Evolutionary conservation across 2,329 filamentous ascomycete species (phyloP), one percentile per base, ranked within the genome.

Genomic region (Cryphonectria nitschkei): DNA sequence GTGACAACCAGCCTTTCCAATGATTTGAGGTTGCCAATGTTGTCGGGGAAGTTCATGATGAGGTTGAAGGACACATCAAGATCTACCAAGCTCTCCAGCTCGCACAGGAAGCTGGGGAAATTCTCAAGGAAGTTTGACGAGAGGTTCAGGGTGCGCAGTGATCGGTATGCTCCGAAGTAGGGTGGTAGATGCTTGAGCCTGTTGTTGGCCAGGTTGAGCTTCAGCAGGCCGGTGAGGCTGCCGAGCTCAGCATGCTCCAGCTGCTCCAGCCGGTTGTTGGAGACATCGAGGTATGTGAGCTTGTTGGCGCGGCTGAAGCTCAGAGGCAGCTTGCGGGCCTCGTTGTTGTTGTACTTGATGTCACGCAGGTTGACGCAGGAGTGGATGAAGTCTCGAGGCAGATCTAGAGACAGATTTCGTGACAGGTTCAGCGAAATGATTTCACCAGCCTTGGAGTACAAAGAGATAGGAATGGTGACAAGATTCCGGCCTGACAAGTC

Each of bases 11-110:
- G 87, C 74, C 95, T 90, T 81, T 98, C 96, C 52, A 99, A 83
- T 68, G 90, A 93, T 70, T 86, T 89, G 70, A 99, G 82, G 69
- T 90, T 89, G 8, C 94, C 93, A 74, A 99, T 93, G 73, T 90
- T 84, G 19, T 91, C 90, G 0, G 95, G 94, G 9, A 99, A 83
- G 68, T 84, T 88, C 14, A 88, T 88, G 73, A 99, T 97, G 56
- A 91, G 89, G 79, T 99, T 99, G 87, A 99, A 99, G 79, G 95
- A 98, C 78, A 99, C 89, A 77, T 99, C 96, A 56, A 99, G 88
- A 78, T 99, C 95, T 16, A 97, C 93, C 62, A 99, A 83, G 60
- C 92, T 94, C 74, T 89, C 89, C 29, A 99, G 83, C 34, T 93
- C 87, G 80, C 94, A 95, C 32, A 99, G 84, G 76, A 97, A 97